Conservation (phyloP, 768 basidiomycete species). For the Coprinopsis strossmayeri region DNA sequence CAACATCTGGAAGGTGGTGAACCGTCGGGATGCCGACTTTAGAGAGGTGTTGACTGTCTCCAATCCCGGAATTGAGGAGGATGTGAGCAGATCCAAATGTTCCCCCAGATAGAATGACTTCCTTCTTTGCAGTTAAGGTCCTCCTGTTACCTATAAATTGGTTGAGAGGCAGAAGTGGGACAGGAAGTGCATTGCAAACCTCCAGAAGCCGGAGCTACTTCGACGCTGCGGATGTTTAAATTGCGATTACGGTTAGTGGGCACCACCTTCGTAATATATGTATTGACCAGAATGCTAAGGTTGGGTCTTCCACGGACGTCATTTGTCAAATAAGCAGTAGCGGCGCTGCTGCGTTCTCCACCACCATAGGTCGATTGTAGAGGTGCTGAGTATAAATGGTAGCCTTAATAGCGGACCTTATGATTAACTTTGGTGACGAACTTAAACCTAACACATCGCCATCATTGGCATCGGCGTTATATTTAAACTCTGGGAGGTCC, state of each 20-base stretch:
- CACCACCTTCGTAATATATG: slow-evolving; percentile 18
- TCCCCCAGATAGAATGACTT: slow-evolving; percentile 33
- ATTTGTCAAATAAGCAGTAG: slow-evolving; percentile 18
- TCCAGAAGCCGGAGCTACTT: background rate
- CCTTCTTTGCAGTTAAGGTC: slow-evolving; percentile 23
- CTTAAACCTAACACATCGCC: no score
- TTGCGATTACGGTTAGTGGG: slow-evolving; percentile 2
- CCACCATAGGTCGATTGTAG: slow-evolving; percentile 16
- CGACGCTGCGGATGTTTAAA: background rate
- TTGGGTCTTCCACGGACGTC: slow-evolving; percentile 19
- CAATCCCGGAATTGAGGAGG: slow-evolving; percentile 30
- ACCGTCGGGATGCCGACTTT: slow-evolving; percentile 19
- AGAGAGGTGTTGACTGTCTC: slow-evolving; percentile 19
- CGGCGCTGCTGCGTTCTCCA: slow-evolving; percentile 20
- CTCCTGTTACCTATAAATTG: slow-evolving; percentile 3
- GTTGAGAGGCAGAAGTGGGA: no score
- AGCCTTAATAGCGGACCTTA: no score
- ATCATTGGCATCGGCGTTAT: no score
- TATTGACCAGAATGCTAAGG: slow-evolving; percentile 23
- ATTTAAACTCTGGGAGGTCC: no score
- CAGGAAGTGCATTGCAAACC: background rate
- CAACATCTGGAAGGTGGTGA: slow-evolving; percentile 28
- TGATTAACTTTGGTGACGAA: no score
- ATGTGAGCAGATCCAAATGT: slow-evolving; percentile 27
- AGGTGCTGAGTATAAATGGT: no score